Base-by-base conservation (phyloP, 2,329 filamentous ascomycete genomes). In the Aspergillus costaricaensis region DNA sequence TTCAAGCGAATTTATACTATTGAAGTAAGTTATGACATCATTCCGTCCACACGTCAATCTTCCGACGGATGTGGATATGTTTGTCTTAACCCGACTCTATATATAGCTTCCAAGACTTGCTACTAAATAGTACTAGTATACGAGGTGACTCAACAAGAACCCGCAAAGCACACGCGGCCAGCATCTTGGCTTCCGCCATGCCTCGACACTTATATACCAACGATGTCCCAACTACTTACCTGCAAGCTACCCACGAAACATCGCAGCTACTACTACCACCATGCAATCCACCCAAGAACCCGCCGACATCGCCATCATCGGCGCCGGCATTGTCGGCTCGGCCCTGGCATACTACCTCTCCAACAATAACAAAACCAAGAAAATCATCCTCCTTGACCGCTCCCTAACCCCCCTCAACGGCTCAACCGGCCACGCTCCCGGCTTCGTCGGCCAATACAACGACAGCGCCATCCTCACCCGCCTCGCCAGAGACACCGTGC, bases 401-500 rank as follows among this genome's bases (percentile, higher is more conserved):
- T 71, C 69, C 8, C 60, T 73, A 7, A 61, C 62, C 5, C 48
- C 61, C 0, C 55, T 70, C 5, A 59, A 66, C 14, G 73, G 73
- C 6, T 77, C 75, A 8, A 77, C 74, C 0, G 70, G 70, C 15
- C 64, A 71, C 56, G 73, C 74, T 3, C 74, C 74, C 5, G 74
- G 73, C 1, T 74, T 76, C 25, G 66, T 76, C 5, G 74, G 74
- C 21, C 72, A 76, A 57, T 72, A 70, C 56, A 76, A 76, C 43
- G 71, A 74, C 47, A 72, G 69, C 7, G 39, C 67, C 1, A 64
- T 70, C 2, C 60, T 76, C 12, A 76, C 73, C 1, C 67, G 55
- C 10, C 66, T 76, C 4, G 73, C 74, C 0, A 66, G 71, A 23
- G 69, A 74, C 5, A 74, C 65, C 0, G 71, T 73, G 6, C 63